Conservation (phyloP, 2,329 filamentous ascomycete species). For the Parastagonospora nodorum region DNA sequence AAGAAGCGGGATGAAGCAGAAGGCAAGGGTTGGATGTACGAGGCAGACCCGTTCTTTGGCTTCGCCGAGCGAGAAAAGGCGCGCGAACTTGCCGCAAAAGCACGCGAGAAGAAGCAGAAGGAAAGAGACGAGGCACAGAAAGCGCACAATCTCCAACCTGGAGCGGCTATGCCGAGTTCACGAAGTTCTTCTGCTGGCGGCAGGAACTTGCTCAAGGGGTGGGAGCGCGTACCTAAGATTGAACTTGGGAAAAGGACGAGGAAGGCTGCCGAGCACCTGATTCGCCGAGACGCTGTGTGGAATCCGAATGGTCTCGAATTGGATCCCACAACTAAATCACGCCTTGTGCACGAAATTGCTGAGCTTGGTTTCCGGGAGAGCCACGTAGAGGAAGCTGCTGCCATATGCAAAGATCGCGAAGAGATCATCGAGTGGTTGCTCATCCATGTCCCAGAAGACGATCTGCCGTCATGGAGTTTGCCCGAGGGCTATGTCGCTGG, state of each 20-base stretch:
- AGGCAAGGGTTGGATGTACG: constrained; percentile 85
- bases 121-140: constrained; percentile 65
- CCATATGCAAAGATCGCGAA: constrained; percentile 86
- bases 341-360: constrained; percentile 73
- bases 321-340: constrained; percentile 59
- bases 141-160: constrained; percentile 58
- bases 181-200: constrained; percentile 40
- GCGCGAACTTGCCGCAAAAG: constrained; percentile 77
- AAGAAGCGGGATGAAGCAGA: constrained; percentile 81
- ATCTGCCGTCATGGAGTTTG: constrained; percentile 88
- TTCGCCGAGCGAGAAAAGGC: constrained; percentile 79
- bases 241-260: constrained; percentile 88
- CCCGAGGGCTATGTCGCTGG: constrained; percentile 92
- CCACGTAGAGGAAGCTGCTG: constrained; percentile 85
- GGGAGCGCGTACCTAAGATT: constrained; percentile 84
- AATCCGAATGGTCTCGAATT: constrained; percentile 79
- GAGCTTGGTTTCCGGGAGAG: constrained; percentile 85
- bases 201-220: constrained; percentile 67
- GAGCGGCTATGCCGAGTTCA: constrained; percentile 34
- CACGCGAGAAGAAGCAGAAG: constrained; percentile 66
- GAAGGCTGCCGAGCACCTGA: constrained; percentile 75
- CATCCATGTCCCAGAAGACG: constrained; percentile 95
- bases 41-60: constrained; percentile 89
- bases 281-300: constrained; percentile 82
- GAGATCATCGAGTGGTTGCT: constrained; percentile 95